A percentile compares a stretch with the other conserved stretches of the same genome.
Conservation (phyloP, 2,329 filamentous ascomycete species). For the Phaeophleospora eucalypticola region DNA sequence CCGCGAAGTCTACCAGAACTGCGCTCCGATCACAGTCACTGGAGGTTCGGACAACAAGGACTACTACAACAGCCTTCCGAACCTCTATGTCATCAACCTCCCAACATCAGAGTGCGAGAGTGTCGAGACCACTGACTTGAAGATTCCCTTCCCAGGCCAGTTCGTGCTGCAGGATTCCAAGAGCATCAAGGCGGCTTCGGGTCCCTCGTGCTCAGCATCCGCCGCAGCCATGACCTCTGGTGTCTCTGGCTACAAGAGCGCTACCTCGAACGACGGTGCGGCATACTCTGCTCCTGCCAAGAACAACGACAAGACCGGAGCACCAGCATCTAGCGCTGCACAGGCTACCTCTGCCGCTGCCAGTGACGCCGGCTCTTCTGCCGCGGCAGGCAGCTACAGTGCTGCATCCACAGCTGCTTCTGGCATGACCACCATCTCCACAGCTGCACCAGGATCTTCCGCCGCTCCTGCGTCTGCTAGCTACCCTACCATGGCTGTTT, state of each 20-base stretch:
- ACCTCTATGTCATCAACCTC: slow-evolving; percentile 68
- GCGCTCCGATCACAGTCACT: slow-evolving; percentile 66
- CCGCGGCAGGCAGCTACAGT: slow-evolving; percentile 2
- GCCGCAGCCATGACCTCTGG: slow-evolving; percentile 13
- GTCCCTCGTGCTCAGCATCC: slow-evolving; percentile 18
- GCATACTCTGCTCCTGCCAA: slow-evolving; percentile 6
- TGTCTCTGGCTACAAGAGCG: slow-evolving; percentile 8
- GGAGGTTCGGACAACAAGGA: slow-evolving; percentile 39
- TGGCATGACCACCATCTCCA: slow-evolving; percentile 1
- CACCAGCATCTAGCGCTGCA: slow-evolving; percentile 9
- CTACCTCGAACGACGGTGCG: slow-evolving; percentile 1
- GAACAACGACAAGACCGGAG: slow-evolving; percentile 1
- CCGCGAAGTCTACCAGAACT: slow-evolving; percentile 93
- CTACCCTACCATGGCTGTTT: slow-evolving; percentile 4
- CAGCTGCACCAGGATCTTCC: slow-evolving; percentile 1
- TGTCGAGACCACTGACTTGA: slow-evolving; percentile 49
- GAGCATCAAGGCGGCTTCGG: slow-evolving; percentile 11
- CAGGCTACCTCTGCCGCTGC: slow-evolving; percentile 13
- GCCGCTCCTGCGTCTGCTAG: background rate
- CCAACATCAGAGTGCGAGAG: slow-evolving; percentile 50
- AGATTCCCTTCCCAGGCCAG: slow-evolving; percentile 59
- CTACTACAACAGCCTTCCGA: slow-evolving; percentile 59
- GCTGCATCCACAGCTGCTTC: slow-evolving; percentile 4
- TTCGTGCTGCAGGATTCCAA: slow-evolving; percentile 26
- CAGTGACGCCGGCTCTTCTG: slow-evolving; percentile 4